Evolutionary conservation across 768 basidiomycete genomes (phyloP), one percentile per base, ranked within the genome.

Genomic region (Tylopilus subfusipes): DNA sequence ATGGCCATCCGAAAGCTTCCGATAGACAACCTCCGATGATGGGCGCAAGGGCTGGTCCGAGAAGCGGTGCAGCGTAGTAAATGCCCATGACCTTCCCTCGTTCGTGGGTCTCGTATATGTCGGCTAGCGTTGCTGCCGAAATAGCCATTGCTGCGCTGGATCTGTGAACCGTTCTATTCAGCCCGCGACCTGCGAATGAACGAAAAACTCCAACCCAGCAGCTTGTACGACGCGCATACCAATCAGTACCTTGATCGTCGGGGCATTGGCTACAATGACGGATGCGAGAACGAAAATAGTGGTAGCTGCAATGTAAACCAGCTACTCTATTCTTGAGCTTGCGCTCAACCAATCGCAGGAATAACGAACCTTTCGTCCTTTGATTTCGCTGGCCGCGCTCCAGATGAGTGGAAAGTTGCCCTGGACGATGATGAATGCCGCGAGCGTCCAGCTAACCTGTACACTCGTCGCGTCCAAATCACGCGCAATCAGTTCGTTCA

Each of bases 21-120:
- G 88, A 84, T 4, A 91, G 70, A 5, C 71, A 77, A 0, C 90
- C 89, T 2, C 90, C 90, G 42, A 90, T 60, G 19, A 91, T 77
- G 6, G 88, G 86, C 0, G 87, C 88, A 4, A 89, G 60, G n/a
- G 80, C 78, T 10, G 84, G 83, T 3, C 90, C 90, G 19, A 93
- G 79, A 19, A 92, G 78, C 0, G 90, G 90, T 18, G 90, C 84
- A 13, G 84, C 83, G 59, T 88, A 92, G 69, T 85, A 93, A 9
- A 90, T 74, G 1, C 91, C 91, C 80, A 93, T 86, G 78, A 82
- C 86, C 19, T 78, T 82, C 5, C 91, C 91, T 48, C 90, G 77
- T 65, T 90, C 85, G 12, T 77, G 74, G 0, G 86, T 81, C 24
- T 90, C 88, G 60, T 82, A 91, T 4, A 91, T 84, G 65, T 91